phyloP scores from a whole-genome alignment of 768 basidiomycete genomes.

The Boletus rubroflammeus region DNA sequence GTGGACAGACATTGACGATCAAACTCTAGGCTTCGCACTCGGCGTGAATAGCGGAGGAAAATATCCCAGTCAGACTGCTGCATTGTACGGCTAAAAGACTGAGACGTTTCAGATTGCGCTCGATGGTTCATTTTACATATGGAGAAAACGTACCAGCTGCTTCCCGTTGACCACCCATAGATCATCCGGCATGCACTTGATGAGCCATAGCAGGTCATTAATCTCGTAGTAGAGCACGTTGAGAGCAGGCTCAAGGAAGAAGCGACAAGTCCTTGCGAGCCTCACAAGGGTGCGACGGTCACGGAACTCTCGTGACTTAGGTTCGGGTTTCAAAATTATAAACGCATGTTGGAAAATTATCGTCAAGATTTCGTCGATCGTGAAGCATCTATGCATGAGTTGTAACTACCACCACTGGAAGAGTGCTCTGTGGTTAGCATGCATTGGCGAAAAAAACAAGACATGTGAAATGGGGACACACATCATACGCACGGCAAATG shows the following conservation, averaged over 20 bases:
- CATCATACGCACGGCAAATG: constrained; percentile 23
- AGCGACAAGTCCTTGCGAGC: constrained; percentile 31
- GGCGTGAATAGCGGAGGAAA: constrained; percentile 27
- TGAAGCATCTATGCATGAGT: constrained; percentile 34
- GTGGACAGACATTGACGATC: constrained; percentile 26
- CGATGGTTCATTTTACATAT: not conserved
- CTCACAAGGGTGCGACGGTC: constrained; percentile 31
- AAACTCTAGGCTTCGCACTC: constrained; percentile 31
- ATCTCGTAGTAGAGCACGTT: constrained; percentile 31
- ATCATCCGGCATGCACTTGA: constrained; percentile 31
- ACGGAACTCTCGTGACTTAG: constrained; percentile 27
- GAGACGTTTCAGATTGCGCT: constrained; percentile 8
- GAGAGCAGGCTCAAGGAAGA: constrained; percentile 32
- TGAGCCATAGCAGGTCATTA: constrained; percentile 30
- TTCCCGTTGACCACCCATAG: constrained; percentile 32
- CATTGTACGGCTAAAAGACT: constrained; percentile 25
- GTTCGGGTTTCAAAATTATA: constrained; percentile 26
- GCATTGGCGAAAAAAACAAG: not conserved
- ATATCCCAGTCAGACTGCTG: constrained; percentile 25
- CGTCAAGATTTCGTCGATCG: constrained; percentile 33
- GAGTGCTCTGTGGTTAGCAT: not conserved
- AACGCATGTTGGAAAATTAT: constrained; percentile 31
- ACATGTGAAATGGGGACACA: constrained; percentile 11
- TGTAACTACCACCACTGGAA: constrained; percentile 16
- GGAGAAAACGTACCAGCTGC: constrained; percentile 21